Evolutionary conservation across 805 yeast species (phyloP), one percentile per base, ranked within the genome.

Genomic region (Hyphopichia homilentoma): DNA sequence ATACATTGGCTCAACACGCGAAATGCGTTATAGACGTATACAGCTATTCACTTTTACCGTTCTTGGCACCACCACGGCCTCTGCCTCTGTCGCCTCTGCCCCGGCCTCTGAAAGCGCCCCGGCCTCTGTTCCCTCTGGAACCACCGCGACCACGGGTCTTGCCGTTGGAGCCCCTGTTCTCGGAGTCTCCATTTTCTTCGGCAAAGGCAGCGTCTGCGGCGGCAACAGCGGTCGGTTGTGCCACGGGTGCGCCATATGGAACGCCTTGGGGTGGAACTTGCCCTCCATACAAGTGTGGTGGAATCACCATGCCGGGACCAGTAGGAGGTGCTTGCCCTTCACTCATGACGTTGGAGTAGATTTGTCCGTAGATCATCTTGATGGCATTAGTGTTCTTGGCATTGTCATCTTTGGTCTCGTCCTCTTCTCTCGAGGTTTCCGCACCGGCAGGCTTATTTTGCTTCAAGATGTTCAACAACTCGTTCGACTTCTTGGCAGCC

Each of bases 311-410:
- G 20, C 29, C 43, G 33, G 32, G 37, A 16, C 25, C 34, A 14
- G 16, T 12, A 19, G 36, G 39, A 13, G 33, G 36, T 6, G 25
- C 29, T 11, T 35, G 36, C 3, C 70, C 70, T 32, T 65, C 65
- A 40, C 44, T 52, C 71, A 66, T 65, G 16, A 66, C 70, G 31
- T 60, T 56, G 31, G 61, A 59, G 45, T 65, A 65, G 25, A 66
- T 66, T 37, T 64, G 68, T 2, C 68, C 70, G 36, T 65, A 66
- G 29, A 66, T 55, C 37, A 59, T 68, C 42, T 62, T 60, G 35
- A 65, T 60, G 5, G 69, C 66, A 23, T 56, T 43, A 6, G 60
- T 47, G 19, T 50, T 45, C 13, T 33, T 36, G 12, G 39, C 44
- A 19, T 43, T 52, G 6, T 42, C 39, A 3, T 43, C 52, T n/a